Percentiles rank a stretch among this genome's conserved stretches.
Conservation (phyloP, 495 filamentous ascomycete species). For the Acidomyces sp. region DNA sequence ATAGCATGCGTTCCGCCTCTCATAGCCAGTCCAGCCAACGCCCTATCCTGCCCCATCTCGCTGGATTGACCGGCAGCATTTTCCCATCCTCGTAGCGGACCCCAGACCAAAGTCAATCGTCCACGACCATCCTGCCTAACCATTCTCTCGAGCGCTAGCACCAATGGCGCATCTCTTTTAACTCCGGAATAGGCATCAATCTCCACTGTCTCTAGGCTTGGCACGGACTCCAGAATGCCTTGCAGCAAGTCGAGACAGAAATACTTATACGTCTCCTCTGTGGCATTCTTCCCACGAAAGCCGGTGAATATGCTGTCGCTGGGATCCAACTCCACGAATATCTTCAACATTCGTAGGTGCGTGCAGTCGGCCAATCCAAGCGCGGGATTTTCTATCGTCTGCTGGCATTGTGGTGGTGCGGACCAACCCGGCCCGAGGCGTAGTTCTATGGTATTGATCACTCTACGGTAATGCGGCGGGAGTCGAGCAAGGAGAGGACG, state of each 20-base stretch:
- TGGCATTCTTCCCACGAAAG: conserved; percentile 43
- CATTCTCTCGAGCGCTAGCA: conserved; percentile 51
- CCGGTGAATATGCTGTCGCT: conserved; percentile 53
- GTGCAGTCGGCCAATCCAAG: conserved; percentile 54
- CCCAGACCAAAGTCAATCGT: conserved; percentile 55
- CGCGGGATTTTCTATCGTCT: conserved; percentile 30
- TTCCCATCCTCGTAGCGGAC: conserved; percentile 55
- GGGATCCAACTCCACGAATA: conserved; percentile 72
- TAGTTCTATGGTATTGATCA: conserved; percentile 57
- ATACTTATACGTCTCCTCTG: conserved; percentile 56
- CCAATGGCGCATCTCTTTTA: conserved; percentile 52
- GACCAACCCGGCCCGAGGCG: conserved; percentile 73
- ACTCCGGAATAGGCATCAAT: conserved; percentile 67
- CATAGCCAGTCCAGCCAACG: conserved; percentile 15
- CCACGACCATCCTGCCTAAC: conserved; percentile 36
- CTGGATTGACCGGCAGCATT: conserved; percentile 14
- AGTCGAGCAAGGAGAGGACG: conserved; percentile 52
- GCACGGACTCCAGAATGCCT: conserved; percentile 46
- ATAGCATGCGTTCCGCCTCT: neutral
- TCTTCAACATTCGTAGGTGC: conserved; percentile 48
- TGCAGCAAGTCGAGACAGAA: conserved; percentile 51
- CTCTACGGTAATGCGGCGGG: conserved; percentile 49
- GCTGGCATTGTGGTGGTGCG: conserved; percentile 59
- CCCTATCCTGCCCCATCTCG: conserved; percentile 16
- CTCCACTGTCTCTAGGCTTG: conserved; percentile 47